Conservation (phyloP, 306 rosid species). For the Myrica gale region DNA sequence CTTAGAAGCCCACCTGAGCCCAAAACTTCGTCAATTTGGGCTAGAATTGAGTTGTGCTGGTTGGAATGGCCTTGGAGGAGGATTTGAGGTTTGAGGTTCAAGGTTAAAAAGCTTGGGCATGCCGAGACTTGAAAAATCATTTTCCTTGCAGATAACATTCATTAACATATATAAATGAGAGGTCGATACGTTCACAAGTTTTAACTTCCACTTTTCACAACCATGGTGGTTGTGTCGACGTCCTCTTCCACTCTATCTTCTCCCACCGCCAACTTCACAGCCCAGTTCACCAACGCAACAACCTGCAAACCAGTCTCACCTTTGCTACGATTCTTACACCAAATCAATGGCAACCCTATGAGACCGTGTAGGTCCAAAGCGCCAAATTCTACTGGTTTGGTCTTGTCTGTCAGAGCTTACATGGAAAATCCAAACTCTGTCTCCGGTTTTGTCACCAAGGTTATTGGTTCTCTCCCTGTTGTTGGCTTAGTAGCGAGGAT, state of each 20-base stretch:
- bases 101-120: too few species aligned
- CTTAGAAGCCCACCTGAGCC: too few species aligned
- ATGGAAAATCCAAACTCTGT: conserved; percentile 70
- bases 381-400: conserved; percentile 13
- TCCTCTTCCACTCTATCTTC: conserved; percentile 43
- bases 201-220: conserved; percentile 23
- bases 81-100: too few species aligned
- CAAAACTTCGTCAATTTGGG: too few species aligned
- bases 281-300: conserved; percentile 16
- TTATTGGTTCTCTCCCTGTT: conserved; percentile 85
- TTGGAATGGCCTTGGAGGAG: too few species aligned
- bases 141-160: conserved; percentile 36
- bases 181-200: conserved; percentile 32
- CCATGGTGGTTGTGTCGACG: conserved; percentile 47
- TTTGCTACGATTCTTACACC: conserved; percentile 39
- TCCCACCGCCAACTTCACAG: conserved; percentile 28
- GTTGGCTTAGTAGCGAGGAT: conserved; percentile 79
- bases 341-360: conserved; percentile 39
- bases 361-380: conserved; percentile 23
- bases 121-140: not conserved
- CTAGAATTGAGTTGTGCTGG: too few species aligned
- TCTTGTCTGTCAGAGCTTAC: conserved; percentile 58
- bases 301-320: conserved; percentile 39
- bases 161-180: conserved; percentile 30
- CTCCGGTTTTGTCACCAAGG: conserved; percentile 57